phyloP scores from a whole-genome alignment of 805 yeast genomes.

The Scheffersomyces stipitis region DNA sequence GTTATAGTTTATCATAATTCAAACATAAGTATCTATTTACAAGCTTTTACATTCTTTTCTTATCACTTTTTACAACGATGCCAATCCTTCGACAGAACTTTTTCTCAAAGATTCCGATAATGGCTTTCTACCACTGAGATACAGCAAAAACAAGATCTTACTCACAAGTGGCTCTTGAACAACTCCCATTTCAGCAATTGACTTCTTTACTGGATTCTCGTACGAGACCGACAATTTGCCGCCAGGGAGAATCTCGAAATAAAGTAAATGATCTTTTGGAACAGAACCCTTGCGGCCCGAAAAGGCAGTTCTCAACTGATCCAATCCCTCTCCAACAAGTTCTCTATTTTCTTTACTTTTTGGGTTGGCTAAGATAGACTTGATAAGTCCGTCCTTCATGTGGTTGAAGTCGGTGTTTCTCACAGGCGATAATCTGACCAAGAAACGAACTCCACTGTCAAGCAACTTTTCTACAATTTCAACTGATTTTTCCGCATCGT shows the following conservation, averaged over 20 bases:
- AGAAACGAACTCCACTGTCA: slow-evolving; percentile 57
- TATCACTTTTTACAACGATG: slow-evolving; percentile 1
- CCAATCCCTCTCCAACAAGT: slow-evolving; percentile 56
- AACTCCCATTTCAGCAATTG: slow-evolving; percentile 48
- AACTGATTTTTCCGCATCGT: slow-evolving; percentile 52
- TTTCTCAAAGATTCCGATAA: slow-evolving; percentile 55
- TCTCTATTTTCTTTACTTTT: slow-evolving; percentile 48
- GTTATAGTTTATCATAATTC: no score
- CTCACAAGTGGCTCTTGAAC: slow-evolving; percentile 64
- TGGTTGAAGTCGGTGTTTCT: slow-evolving; percentile 92
- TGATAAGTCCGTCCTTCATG: slow-evolving; percentile 82
- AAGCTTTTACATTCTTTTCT: no score
- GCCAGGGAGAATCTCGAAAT: slow-evolving; percentile 52
- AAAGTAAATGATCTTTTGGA: slow-evolving; percentile 68
- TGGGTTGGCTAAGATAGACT: slow-evolving; percentile 71
- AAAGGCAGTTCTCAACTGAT: slow-evolving; percentile 63
- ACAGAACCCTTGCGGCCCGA: slow-evolving; percentile 64
- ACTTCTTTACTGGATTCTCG: slow-evolving; percentile 29
- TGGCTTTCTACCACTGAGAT: slow-evolving; percentile 69
- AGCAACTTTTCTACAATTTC: slow-evolving; percentile 57
- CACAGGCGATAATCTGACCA: slow-evolving; percentile 79
- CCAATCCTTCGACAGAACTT: slow-evolving; percentile 39
- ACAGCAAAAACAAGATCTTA: slow-evolving; percentile 69
- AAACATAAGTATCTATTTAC: no score
- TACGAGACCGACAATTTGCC: slow-evolving; percentile 22